phyloP scores from a whole-genome alignment of 805 yeast species.

The Candida khao-thaluensis region DNA sequence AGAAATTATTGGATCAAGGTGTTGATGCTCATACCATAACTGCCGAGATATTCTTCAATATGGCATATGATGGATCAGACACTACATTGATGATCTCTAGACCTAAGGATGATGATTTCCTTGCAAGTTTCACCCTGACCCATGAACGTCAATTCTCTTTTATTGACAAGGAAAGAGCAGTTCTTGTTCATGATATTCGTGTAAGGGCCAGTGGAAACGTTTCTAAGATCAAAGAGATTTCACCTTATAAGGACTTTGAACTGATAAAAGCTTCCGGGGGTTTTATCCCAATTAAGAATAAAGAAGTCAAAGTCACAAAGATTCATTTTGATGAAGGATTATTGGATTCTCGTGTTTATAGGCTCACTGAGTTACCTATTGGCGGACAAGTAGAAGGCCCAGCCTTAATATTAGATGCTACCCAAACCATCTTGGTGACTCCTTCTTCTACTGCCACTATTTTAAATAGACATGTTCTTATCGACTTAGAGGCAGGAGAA shows the following conservation, averaged over 20 bases:
- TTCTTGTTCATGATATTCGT: slow-evolving; percentile 70
- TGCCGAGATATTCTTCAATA: slow-evolving; percentile 14
- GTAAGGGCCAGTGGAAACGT: slow-evolving; percentile 67
- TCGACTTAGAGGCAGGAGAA: slow-evolving; percentile 29
- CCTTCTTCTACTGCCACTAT: slow-evolving; percentile 59
- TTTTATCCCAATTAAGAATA: slow-evolving; percentile 58
- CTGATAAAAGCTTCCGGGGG: slow-evolving; percentile 77
- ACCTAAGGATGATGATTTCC: slow-evolving; percentile 28
- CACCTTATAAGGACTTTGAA: slow-evolving; percentile 52
- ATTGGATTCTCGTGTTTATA: slow-evolving; percentile 45
- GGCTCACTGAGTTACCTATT: slow-evolving; percentile 47
- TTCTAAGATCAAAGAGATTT: slow-evolving; percentile 41
- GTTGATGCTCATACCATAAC: slow-evolving; percentile 9
- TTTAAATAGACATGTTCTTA: slow-evolving; percentile 55
- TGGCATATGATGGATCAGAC: slow-evolving; percentile 23
- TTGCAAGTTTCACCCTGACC: slow-evolving; percentile 45
- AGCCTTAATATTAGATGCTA: slow-evolving; percentile 63
- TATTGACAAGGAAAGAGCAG: slow-evolving; percentile 48
- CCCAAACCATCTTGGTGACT: slow-evolving; percentile 74
- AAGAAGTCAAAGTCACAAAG: not conserved
- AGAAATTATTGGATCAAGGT: slow-evolving; percentile 13
- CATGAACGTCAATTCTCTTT: slow-evolving; percentile 77
- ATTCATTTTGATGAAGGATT: slow-evolving; percentile 46
- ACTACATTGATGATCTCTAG: slow-evolving; percentile 24
- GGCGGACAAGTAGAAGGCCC: slow-evolving; percentile 47